These are phyloP conservation scores for Cyberlindnera mississippiensis DNA, from an alignment of 805 yeast species.

Conservation along the genomic window DNA sequence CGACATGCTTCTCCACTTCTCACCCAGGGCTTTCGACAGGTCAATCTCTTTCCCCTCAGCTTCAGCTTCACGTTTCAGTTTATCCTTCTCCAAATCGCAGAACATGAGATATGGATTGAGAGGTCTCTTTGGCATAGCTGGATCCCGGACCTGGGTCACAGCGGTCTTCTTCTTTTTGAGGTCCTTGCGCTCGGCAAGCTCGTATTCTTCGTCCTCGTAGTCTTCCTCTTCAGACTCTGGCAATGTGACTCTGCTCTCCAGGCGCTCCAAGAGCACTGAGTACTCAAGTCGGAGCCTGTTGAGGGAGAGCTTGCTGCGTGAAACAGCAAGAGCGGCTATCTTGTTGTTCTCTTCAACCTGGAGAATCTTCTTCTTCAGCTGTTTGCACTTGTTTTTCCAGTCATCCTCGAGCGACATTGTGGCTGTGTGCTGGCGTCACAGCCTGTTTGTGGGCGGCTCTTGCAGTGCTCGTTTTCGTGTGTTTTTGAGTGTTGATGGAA, in stretches of 20 bases:
- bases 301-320: conserved; percentile 71
- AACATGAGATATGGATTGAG: conserved; percentile 81
- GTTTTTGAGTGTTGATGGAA: too few relatives aligned
- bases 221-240: conserved; percentile 20
- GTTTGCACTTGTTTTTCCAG: conserved; percentile 64
- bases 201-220: conserved; percentile 16
- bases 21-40: conserved; percentile 74
- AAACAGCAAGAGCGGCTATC: conserved; percentile 66
- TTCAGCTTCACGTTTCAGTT: conserved; percentile 55
- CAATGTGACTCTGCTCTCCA: conserved; percentile 52
- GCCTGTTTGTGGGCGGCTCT: too few relatives aligned
- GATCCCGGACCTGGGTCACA: conserved; percentile 53
- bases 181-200: conserved; percentile 26
- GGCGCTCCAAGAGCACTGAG: conserved; percentile 69
- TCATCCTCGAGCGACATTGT: conserved; percentile 23
- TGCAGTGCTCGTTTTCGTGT: too few relatives aligned
- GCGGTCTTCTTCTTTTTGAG: conserved; percentile 13
- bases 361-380: conserved; percentile 60
- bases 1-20: conserved; percentile 75
- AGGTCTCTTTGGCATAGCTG: conserved; percentile 83
- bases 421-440: too few relatives aligned
- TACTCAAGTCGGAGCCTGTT: conserved; percentile 81
- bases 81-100: conserved; percentile 83
- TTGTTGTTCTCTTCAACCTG: conserved; percentile 79
- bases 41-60: conserved; percentile 55